Evolutionary conservation across 176 grass and related monocot genomes (phyloP), one percentile per base, ranked within the genome.

Genomic region (Cenchrus fungigraminus): DNA sequence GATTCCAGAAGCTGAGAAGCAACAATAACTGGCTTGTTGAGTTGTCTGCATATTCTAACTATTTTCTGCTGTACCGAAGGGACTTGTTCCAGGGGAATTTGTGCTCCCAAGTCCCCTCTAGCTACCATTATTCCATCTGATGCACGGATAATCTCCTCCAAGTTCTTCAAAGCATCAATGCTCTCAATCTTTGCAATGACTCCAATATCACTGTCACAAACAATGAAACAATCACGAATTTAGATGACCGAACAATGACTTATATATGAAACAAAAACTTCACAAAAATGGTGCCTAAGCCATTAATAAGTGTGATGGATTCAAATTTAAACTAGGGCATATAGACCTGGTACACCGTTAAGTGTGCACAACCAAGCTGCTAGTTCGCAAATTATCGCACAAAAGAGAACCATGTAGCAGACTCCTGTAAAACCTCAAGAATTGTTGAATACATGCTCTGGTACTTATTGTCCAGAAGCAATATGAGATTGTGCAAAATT

Each of bases 1-100:
- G 97, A 99, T 84, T 99, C 97, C 37, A 99, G 91, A 62, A 99
- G 93, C 79, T 99, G 97, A 60, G 97, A 99, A 55, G 97, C 97
- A 73, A 99, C 88, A 51, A 99, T 94, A 15, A 96, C 97, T 76
- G 97, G 97, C 75, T 96, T 99, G 86, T 99, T 99, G 77, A 98
- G 91, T 78, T 96, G 91, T 65, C 97, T 93, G 84, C 97, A 98
- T 46, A 89, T 44, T 90, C 78, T 89, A 85, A 95, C 97, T 78
- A 96, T 90, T 85, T 87, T 98, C 84, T 96, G 91, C 25, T 98
- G 97, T 29, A 90, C 65, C 43, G 97, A 91, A 59, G 93, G 97
- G 66, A 98, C 93, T 88, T 98, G 93, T 83, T 98, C 97, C 54
- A 98, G 87, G 9, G 93, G 97, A 70, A 98, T 94, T 77, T 98